phyloP scores from a whole-genome alignment of 805 yeast genomes.

The Candida morakotiae region DNA sequence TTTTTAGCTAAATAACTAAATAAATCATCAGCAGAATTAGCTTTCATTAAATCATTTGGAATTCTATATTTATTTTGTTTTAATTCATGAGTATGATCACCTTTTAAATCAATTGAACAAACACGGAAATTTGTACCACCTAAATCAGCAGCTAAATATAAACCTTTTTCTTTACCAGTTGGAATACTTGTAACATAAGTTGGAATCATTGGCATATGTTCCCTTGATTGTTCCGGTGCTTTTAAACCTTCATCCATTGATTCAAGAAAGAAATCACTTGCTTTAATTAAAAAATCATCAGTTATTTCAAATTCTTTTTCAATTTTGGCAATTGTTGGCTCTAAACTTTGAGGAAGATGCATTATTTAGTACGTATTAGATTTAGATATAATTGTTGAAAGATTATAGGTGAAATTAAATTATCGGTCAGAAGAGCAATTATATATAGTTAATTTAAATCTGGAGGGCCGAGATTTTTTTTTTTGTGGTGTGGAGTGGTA shows the following conservation, averaged over 20 bases:
- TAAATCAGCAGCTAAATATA: conserved; percentile 83
- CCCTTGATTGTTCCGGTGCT: conserved; percentile 38
- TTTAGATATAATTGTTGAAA: background rate
- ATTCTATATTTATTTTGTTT: conserved; percentile 76
- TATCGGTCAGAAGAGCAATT: conserved; percentile 4
- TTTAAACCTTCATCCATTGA: conserved; percentile 60
- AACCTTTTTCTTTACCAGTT: conserved; percentile 78
- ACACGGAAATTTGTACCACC: conserved; percentile 98
- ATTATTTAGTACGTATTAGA: conserved; percentile 1
- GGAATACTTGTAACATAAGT: conserved; percentile 84
- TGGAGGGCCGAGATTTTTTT: background rate
- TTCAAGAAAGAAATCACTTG: conserved; percentile 53
- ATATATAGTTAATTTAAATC: background rate
- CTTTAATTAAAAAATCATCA: conserved; percentile 39
- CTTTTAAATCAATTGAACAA: conserved; percentile 75
- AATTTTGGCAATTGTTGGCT: conserved; percentile 30
- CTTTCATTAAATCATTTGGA: conserved; percentile 72
- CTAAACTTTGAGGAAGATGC: conserved; percentile 12
- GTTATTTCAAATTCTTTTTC: conserved; percentile 39
- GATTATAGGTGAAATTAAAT: too few species aligned
- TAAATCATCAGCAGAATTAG: conserved; percentile 57
- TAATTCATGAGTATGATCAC: conserved; percentile 74
- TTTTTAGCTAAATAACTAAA: conserved; percentile 74
- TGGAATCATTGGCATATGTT: conserved; percentile 81
- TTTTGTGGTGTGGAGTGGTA: background rate